Base-by-base conservation (phyloP, 1,284 basidiomycete genomes). In the Chalciporus sp. region DNA sequence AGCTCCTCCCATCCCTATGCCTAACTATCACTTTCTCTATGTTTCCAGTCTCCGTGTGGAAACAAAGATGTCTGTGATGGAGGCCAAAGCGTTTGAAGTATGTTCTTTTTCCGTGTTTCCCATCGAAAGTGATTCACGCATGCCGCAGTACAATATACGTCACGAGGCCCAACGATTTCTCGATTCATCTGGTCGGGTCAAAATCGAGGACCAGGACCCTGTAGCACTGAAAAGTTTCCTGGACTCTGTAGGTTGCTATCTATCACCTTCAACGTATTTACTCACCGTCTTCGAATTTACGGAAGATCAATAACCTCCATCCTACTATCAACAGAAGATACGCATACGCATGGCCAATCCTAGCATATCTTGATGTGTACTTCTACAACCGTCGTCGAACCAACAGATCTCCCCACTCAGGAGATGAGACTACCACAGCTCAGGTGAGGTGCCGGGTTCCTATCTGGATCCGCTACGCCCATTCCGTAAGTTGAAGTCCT, bases 281-380 rank as follows among this genome's bases (percentile, higher is more conserved):
- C 20, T 41, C 42, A 12, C 5, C 26, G 29, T 47, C 7, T 7
- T 56, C n/a, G 55, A 31, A 16, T 31, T 6, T 7, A 10, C 28
- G 17, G 12, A 49, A 67, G 63, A 40, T 67, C 1, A 56, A 57
- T 29, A 45, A 20, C 12, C 33, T 17, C 5, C 19, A 67, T 7
- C 48, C 53, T 6, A 45, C 41, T 4, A 39, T 64, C 26, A 17
- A 54, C 14, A 46, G 31, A 43, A 60, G 19, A 26, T 66, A 65
- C n/a, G 49, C 56, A 0, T 46, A 62, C n/a, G 45, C 41, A 0
- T 65, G 64, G 63, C 55, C 54, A 2, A 52, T 67, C 2, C 14
- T 69, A 10, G 49, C 52, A 11, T 69, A 69, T 42, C 40, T 63
- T 1, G 61, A 57, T 14, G 19, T 58, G 9, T 61, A 68, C 28